Percentiles rank a stretch among this genome's conserved stretches.
phyloP scores from a whole-genome alignment of 2,329 filamentous ascomycete species.

The Arthrobotrys pseudoclavata region DNA sequence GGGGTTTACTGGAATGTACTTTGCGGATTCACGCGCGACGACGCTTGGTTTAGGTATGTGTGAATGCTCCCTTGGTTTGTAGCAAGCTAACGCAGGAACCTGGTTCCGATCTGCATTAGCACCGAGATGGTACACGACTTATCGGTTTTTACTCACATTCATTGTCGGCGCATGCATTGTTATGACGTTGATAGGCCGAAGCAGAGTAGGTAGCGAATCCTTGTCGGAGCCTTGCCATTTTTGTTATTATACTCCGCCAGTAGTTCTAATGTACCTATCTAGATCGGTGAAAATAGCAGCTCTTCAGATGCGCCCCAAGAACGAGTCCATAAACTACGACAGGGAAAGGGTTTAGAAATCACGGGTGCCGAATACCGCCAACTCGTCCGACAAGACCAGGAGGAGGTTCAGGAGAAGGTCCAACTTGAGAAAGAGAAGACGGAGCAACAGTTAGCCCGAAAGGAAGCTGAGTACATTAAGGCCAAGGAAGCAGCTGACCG shows the following conservation, averaged over 20 bases:
- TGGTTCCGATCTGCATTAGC: constrained; percentile 64
- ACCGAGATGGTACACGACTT: constrained; percentile 86
- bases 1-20: constrained; percentile 87
- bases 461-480: constrained; percentile 2
- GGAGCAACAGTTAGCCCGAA: constrained; percentile 4
- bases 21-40: constrained; percentile 81
- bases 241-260: not conserved
- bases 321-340: constrained; percentile 57
- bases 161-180: constrained; percentile 87
- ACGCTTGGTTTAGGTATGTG: constrained; percentile 75
- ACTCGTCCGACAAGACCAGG: constrained; percentile 25
- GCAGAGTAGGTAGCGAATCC: constrained; percentile 73
- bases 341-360: constrained; percentile 54
- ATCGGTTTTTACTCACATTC: constrained; percentile 92
- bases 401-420: constrained; percentile 35
- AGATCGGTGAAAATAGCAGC: constrained; percentile 59
- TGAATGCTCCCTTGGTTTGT: not conserved
- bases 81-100: not conserved
- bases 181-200: constrained; percentile 82
- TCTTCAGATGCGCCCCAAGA: constrained; percentile 29
- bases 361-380: constrained; percentile 48
- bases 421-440: constrained; percentile 48
- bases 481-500: too few species aligned
- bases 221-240: not conserved
- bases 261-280: not conserved